A percentile compares a stretch with the other conserved stretches of the same genome.
Conservation (phyloP, 495 filamentous ascomycete genomes). For the Aspergillus bridgeri region DNA sequence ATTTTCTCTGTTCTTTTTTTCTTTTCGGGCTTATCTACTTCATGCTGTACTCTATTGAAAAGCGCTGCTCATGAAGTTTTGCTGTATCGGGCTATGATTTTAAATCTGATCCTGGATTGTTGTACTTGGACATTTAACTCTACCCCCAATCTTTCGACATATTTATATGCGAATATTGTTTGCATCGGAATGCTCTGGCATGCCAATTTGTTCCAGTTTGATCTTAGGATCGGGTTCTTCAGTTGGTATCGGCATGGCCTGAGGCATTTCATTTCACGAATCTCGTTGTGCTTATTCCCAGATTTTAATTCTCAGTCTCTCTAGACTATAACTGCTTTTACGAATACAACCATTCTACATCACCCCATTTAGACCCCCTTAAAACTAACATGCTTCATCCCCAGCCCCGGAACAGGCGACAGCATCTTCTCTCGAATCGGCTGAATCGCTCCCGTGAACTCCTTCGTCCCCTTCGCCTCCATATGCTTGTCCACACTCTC, state of each 20-base stretch:
- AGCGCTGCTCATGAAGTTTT: conserved; percentile 18
- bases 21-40: conserved; percentile 27
- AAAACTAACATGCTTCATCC: conserved; percentile 45
- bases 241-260: too few relatives aligned
- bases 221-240: too few relatives aligned
- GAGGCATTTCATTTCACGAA: too few relatives aligned
- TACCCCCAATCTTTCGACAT: background rate
- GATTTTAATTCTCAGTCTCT: too few relatives aligned
- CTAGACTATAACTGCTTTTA: too few relatives aligned
- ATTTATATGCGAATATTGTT: background rate
- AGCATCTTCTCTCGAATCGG: conserved; percentile 38
- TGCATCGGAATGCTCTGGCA: background rate
- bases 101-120: background rate
- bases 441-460: conserved; percentile 39
- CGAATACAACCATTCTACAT: background rate
- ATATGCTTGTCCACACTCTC: conserved; percentile 50
- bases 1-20: conserved; percentile 14
- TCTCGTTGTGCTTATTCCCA: too few relatives aligned
- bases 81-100: background rate
- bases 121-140: background rate
- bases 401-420: conserved; percentile 32
- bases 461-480: conserved; percentile 41
- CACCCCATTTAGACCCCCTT: conserved; percentile 22
- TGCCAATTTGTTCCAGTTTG: too few relatives aligned
- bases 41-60: conserved; percentile 45